Evolutionary conservation across 1,284 basidiomycete genomes (phyloP), one percentile per base, ranked within the genome.

Genomic region (Anthracocystis walkeri): DNA sequence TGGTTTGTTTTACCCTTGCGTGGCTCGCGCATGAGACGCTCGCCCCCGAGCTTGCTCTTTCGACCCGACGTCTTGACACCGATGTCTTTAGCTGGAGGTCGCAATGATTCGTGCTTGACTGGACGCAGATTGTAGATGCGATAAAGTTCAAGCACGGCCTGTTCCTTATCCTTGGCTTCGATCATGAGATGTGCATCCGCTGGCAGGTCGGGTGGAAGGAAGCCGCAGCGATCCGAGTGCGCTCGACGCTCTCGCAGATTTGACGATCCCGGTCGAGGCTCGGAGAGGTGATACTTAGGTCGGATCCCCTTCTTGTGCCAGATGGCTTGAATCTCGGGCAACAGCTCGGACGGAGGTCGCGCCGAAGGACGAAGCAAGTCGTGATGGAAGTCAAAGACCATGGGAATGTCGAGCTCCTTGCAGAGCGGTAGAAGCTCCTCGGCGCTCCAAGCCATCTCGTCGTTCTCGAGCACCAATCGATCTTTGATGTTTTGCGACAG

Each of bases 121-220:
- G 90, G 88, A 55, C 90, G 87, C 7, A 95, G 85, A 48, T 87
- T 87, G 81, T 96, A 95, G 49, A 93, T 90, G 69, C 93, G 87
- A 82, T 93, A 91, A 42, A 96, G 84, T 74, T 95, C 90, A 59
- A 97, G 89, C 7, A 97, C 94, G 7, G 93, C 94, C 84, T 96
- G 94, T 85, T 96, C 94, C 86, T 95, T 94, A 84, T 93, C 92
- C 84, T 94, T 93, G 8, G 92, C 92, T 88, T 97, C 94, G 70
- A 97, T 93, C 94, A 96, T 96, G 73, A 96, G 84, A 85, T 96
- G 93, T 61, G 81, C 64, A 41, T 85, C 79, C 1, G 80, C 78
- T 1, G 85, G 85, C 27, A 86, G 59, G 46, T 90, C 90, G 0
- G 84, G 85, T 0, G 93, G 93, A 20, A 94, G 85, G 31, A 82